These are phyloP conservation scores for Cryptococcus sp. DNA, from an alignment of 1,284 basidiomycete genomes.

Conservation along the genomic window DNA sequence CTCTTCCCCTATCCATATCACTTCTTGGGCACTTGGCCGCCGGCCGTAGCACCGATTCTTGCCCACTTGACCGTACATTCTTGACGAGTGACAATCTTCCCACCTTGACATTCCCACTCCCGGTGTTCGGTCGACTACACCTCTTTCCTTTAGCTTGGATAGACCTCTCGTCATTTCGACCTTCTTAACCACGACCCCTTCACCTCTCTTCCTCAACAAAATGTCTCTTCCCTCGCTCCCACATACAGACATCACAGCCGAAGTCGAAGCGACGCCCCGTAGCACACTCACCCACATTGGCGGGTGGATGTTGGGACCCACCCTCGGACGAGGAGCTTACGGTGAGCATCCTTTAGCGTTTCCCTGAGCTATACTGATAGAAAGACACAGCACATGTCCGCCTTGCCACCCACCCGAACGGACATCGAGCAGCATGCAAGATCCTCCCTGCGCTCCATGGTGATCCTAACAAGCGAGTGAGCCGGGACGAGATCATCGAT, in stretches of 20 bases:
- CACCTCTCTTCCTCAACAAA: no score
- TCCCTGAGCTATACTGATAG: constrained; percentile 7
- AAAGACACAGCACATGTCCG: constrained; percentile 50
- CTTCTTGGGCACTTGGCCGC: neutral
- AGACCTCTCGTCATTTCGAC: no score
- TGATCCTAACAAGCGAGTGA: constrained; percentile 10
- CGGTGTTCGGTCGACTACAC: no score
- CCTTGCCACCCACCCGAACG: constrained; percentile 45
- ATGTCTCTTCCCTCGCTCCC: constrained; percentile 6
- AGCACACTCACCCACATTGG: constrained; percentile 37
- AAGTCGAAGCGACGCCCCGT: constrained; percentile 26
- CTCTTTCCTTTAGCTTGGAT: no score
- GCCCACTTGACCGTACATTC: no score
- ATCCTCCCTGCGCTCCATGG: constrained; percentile 49
- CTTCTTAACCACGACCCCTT: neutral
- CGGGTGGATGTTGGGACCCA: constrained; percentile 45
- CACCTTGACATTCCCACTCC: neutral
- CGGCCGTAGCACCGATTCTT: neutral
- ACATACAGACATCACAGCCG: neutral
- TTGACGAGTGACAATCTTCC: neutral
- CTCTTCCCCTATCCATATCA: no score
- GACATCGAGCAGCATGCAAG: constrained; percentile 50
- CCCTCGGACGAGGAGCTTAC: constrained; percentile 49
- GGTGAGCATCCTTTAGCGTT: constrained; percentile 34
- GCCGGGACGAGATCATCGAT: constrained; percentile 41